Percentiles rank a stretch among this genome's conserved stretches.
These are phyloP conservation scores for Raffaelea ambrosiae DNA, from an alignment of 2,329 filamentous ascomycete species.

Conservation along the genomic window DNA sequence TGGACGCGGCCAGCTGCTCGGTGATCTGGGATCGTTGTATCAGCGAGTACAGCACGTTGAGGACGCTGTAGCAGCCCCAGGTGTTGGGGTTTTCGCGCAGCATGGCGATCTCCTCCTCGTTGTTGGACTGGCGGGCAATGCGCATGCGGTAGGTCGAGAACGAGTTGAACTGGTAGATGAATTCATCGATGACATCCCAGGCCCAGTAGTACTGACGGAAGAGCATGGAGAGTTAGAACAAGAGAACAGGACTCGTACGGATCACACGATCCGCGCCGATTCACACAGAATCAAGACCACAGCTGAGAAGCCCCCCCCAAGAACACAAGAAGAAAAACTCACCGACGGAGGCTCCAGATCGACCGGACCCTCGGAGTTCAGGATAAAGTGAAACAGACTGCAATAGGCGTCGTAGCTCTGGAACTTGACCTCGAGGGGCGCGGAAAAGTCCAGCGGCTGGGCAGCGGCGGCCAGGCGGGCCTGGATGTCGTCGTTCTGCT, in stretches of 20 bases:
- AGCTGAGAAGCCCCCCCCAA: too few relatives aligned
- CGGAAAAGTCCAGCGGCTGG: constrained; percentile 91
- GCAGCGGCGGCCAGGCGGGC: constrained; percentile 84
- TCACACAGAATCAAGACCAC: too few relatives aligned
- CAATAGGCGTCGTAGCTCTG: constrained; percentile 99
- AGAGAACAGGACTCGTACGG: too few relatives aligned
- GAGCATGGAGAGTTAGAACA: neutral
- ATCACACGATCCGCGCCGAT: too few relatives aligned
- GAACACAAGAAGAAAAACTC: constrained; percentile 3
- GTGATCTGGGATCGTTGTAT: constrained; percentile 98
- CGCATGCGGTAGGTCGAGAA: constrained; percentile 96
- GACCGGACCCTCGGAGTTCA: constrained; percentile 98
- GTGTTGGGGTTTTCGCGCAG: constrained; percentile 96
- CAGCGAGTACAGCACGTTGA: constrained; percentile 98
- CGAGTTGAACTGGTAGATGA: constrained; percentile 99
- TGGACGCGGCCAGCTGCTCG: constrained; percentile 91
- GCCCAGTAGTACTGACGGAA: constrained; percentile 99
- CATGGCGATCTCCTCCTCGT: constrained; percentile 85
- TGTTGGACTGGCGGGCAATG: constrained; percentile 72
- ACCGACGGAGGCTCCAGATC: constrained; percentile 95
- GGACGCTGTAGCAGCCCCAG: constrained; percentile 98
- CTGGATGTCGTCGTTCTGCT: constrained; percentile 85
- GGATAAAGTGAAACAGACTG: constrained; percentile 97
- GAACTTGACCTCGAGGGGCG: constrained; percentile 93
- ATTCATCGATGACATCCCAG: constrained; percentile 99